Conservation (phyloP, 2,329 filamentous ascomycete species). For the Cephalotrichum gorgonifer region DNA sequence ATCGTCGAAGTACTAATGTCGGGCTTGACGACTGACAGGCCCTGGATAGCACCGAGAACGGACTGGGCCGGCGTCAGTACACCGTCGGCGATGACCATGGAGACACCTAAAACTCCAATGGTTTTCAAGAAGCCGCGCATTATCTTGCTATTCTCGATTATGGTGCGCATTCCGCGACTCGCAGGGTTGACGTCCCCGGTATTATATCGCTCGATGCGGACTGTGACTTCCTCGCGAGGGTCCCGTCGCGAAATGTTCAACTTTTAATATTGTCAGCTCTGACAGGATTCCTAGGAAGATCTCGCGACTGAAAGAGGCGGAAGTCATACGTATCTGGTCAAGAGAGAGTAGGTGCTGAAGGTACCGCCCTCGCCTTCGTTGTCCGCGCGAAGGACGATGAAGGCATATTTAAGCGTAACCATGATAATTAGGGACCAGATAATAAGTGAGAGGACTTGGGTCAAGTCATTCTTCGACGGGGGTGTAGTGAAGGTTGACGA, state of each 20-base stretch:
- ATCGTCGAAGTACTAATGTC: conserved; percentile 46
- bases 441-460: conserved; percentile 57
- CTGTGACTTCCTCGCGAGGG: conserved; percentile 40
- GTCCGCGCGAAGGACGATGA: conserved; percentile 56
- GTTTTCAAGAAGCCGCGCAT: conserved; percentile 45
- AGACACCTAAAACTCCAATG: conserved; percentile 55
- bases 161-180: conserved; percentile 40
- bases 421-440: conserved; percentile 61
- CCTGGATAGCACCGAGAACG: conserved; percentile 59
- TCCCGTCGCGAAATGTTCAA: conserved; percentile 47
- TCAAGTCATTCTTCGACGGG: conserved; percentile 46
- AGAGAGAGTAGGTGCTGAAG: conserved; percentile 55
- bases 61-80: conserved; percentile 61
- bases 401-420: conserved; percentile 58
- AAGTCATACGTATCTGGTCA: conserved; percentile 39
- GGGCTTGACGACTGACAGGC: conserved; percentile 45
- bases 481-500: conserved; percentile 53
- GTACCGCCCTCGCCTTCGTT: conserved; percentile 64
- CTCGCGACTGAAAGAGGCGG: no score
- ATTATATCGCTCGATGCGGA: conserved; percentile 48
- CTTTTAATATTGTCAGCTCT: no score
- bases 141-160: conserved; percentile 45
- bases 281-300: no score
- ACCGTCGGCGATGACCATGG: conserved; percentile 57
- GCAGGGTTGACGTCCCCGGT: conserved; percentile 44